Percentiles rank a stretch among this genome's conserved stretches.
phyloP scores from a whole-genome alignment of 192 early-diverging fungal genomes.

The Coemansia sp. region DNA sequence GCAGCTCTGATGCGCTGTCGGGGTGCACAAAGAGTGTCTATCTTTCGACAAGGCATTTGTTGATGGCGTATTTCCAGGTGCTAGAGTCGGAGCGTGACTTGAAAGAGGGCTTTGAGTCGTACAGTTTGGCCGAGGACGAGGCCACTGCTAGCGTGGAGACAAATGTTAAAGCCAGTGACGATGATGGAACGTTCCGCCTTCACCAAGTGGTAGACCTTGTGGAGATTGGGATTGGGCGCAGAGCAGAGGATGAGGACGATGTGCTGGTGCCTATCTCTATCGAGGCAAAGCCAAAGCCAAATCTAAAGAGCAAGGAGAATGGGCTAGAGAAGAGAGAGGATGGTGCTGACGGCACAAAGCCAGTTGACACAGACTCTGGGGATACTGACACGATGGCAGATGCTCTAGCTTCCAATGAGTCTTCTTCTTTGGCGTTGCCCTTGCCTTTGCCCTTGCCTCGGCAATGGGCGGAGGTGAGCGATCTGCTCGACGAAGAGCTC shows the following conservation, averaged over 20 bases:
- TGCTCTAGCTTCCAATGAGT: no score
- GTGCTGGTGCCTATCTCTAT: no score
- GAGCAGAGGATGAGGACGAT: slow-evolving; percentile 33
- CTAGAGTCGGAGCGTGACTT: slow-evolving; percentile 32
- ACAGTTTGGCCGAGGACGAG: neutral
- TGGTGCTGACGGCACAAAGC: no score
- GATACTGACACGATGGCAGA: neutral
- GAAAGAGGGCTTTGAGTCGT: slow-evolving; percentile 13
- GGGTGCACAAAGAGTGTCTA: neutral
- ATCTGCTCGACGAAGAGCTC: slow-evolving; percentile 15
- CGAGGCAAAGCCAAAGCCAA: slow-evolving; percentile 4
- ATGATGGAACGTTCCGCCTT: slow-evolving; percentile 8
- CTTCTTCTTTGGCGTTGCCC: no score
- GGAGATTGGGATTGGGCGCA: slow-evolving; percentile 35
- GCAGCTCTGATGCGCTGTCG: slow-evolving; percentile 1
- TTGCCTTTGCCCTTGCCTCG: no score
- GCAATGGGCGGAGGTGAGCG: slow-evolving; percentile 24
- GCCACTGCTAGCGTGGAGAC: neutral
- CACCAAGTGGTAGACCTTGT: slow-evolving; percentile 33
- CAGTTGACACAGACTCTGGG: neutral
- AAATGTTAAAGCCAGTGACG: neutral
- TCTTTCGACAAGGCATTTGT: slow-evolving; percentile 21
- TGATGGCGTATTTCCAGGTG: slow-evolving; percentile 28
- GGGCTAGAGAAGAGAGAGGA: neutral
- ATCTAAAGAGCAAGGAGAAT: neutral